These are phyloP conservation scores for Cyberlindnera lachancei DNA, from an alignment of 805 yeast genomes.

Conservation along the genomic window DNA sequence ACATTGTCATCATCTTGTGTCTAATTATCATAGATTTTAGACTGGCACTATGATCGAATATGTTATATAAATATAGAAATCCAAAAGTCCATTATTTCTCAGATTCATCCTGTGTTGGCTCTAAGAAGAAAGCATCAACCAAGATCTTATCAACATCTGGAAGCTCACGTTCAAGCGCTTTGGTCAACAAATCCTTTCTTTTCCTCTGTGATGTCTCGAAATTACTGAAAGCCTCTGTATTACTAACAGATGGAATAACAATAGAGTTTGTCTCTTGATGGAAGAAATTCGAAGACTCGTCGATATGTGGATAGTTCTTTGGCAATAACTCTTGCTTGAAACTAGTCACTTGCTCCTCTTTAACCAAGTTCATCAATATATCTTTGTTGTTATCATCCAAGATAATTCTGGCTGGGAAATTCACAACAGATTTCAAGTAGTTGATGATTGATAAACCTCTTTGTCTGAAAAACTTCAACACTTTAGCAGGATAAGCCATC, in stretches of 20 bases:
- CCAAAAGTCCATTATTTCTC: no score
- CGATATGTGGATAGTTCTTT: slow-evolving; percentile 20
- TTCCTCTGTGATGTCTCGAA: slow-evolving; percentile 18
- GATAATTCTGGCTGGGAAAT: slow-evolving; percentile 22
- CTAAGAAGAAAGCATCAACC: slow-evolving; percentile 7
- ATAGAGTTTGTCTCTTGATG: slow-evolving; percentile 18
- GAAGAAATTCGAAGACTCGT: slow-evolving; percentile 15
- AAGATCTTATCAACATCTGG: slow-evolving; percentile 14
- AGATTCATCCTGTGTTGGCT: neutral
- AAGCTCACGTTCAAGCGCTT: slow-evolving; percentile 10
- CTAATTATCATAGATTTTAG: no score
- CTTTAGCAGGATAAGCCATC: slow-evolving; percentile 22
- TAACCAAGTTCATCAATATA: slow-evolving; percentile 16
- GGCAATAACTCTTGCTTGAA: slow-evolving; percentile 19
- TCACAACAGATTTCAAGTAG: slow-evolving; percentile 16
- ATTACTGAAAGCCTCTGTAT: slow-evolving; percentile 13
- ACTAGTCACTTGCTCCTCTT: slow-evolving; percentile 22
- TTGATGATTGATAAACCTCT: slow-evolving; percentile 15
- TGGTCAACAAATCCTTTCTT: slow-evolving; percentile 12
- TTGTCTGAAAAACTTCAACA: slow-evolving; percentile 25
- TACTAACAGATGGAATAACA: slow-evolving; percentile 20
- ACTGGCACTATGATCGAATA: no score
- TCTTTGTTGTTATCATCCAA: slow-evolving; percentile 21
- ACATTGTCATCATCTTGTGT: no score
- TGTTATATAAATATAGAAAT: no score